These are phyloP conservation scores for Neurospora sp. DNA, from an alignment of 495 filamentous ascomycete genomes.

Conservation along the genomic window DNA sequence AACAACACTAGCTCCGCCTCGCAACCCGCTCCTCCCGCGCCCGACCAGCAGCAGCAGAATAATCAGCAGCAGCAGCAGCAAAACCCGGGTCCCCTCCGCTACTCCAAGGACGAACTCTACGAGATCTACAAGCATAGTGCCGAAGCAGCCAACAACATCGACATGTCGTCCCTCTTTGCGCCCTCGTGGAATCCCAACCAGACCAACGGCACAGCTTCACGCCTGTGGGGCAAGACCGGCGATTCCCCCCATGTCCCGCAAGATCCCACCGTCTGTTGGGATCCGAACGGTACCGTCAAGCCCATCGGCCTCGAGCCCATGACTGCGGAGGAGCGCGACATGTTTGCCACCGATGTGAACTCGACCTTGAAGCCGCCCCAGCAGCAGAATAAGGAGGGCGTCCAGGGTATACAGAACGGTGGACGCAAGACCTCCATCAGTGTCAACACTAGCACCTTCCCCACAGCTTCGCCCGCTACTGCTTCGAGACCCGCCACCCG, in stretches of 20 bases:
- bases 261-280: constrained; percentile 75
- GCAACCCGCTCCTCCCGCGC: constrained; percentile 20
- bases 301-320: constrained; percentile 69
- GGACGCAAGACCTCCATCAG: constrained; percentile 72
- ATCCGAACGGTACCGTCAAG: constrained; percentile 57
- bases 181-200: constrained; percentile 67
- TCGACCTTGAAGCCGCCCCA: constrained; percentile 81
- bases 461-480: constrained; percentile 51
- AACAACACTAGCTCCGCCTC: not conserved
- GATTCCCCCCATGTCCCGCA: constrained; percentile 50
- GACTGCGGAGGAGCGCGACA: constrained; percentile 74
- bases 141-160: constrained; percentile 46
- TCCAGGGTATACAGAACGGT: constrained; percentile 28
- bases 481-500: constrained; percentile 58
- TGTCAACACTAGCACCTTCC: constrained; percentile 35
- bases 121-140: constrained; percentile 56
- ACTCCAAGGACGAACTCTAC: constrained; percentile 76
- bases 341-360: constrained; percentile 81
- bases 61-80: constrained; percentile 20
- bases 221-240: constrained; percentile 67
- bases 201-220: constrained; percentile 48
- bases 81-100: constrained; percentile 33
- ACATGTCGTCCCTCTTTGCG: constrained; percentile 57
- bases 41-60: constrained; percentile 23
- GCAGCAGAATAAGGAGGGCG: constrained; percentile 56